Percentiles rank a stretch among this genome's conserved stretches.
phyloP scores from a whole-genome alignment of 1,139 yeast genomes.

The Suhomyces terraborum region DNA sequence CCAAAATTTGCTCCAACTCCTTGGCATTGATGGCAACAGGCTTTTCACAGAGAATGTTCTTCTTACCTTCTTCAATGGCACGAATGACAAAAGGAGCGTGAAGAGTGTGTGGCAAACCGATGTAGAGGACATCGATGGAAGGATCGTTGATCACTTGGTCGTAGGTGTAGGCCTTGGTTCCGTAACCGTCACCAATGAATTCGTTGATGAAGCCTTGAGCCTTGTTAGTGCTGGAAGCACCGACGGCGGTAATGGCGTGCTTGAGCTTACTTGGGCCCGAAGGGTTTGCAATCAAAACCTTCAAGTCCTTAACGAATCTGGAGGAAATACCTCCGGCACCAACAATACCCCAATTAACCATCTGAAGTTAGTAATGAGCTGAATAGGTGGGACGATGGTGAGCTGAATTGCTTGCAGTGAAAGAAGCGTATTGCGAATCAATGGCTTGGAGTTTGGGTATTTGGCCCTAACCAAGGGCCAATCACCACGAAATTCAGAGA shows the following conservation, averaged over 20 bases:
- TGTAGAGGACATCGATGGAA: conserved; percentile 53
- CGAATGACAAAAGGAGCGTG: conserved; percentile 53
- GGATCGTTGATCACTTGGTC: conserved; percentile 43
- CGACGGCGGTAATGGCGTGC: conserved; percentile 37
- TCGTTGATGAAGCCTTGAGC: conserved; percentile 30
- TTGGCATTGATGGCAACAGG: conserved; percentile 56
- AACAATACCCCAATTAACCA: conserved; percentile 41
- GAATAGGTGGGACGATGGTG: background rate
- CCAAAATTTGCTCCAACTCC: conserved; percentile 48
- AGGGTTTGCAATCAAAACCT: conserved; percentile 22
- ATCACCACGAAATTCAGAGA: too few species aligned
- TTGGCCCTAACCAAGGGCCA: too few species aligned
- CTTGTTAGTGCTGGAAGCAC: conserved; percentile 30
- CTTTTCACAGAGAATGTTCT: conserved; percentile 63
- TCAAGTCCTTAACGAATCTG: conserved; percentile 40
- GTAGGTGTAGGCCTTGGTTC: conserved; percentile 22
- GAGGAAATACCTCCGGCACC: conserved; percentile 51
- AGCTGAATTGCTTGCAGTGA: too few species aligned
- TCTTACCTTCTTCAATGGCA: conserved; percentile 53
- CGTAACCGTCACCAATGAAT: conserved; percentile 20
- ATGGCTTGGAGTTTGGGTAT: too few species aligned
- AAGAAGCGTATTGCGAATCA: too few species aligned
- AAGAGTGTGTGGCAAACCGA: conserved; percentile 60
- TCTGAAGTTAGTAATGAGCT: conserved; percentile 10
- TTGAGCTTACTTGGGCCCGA: conserved; percentile 26